Evolutionary conservation across 164 flowering plant genomes (phyloP).

Genomic region (Sextonia rubra): DNA sequence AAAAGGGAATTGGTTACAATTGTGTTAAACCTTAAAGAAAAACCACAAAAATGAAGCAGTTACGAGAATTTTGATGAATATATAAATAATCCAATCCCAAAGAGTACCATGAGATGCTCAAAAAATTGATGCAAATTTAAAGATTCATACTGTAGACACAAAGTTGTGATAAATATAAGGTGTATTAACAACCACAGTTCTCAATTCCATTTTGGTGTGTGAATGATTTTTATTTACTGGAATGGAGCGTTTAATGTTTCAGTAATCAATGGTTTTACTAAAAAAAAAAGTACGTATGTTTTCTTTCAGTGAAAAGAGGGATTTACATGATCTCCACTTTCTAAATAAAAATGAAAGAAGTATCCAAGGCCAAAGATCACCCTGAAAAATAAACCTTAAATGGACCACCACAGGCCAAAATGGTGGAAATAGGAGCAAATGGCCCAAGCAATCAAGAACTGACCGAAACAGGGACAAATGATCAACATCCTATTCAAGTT

Average conservation of each 20-base stretch:
- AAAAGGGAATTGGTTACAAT: neutral
- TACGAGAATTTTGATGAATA: neutral
- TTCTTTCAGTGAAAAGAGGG: neutral
- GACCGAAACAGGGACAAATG: too few relatives aligned
- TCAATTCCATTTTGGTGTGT: neutral
- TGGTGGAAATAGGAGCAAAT: neutral
- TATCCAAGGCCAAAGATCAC: neutral
- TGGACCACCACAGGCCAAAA: neutral
- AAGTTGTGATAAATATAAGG: neutral
- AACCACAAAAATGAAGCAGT: neutral
- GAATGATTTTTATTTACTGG: neutral
- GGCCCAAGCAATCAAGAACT: too few relatives aligned
- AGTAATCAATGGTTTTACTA: neutral
- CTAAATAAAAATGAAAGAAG: too few relatives aligned
- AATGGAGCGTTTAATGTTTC: neutral
- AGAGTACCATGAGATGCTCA: neutral
- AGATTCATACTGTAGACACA: neutral
- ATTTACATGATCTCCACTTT: neutral
- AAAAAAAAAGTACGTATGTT: too few relatives aligned
- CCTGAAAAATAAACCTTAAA: neutral
- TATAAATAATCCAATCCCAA: neutral
- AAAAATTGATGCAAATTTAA: neutral
- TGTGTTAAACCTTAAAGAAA: neutral
- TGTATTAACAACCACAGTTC: neutral
- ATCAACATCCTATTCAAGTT: neutral